Base-by-base conservation (phyloP, 306 rosid genomes). In the Trichosanthes truncata region DNA sequence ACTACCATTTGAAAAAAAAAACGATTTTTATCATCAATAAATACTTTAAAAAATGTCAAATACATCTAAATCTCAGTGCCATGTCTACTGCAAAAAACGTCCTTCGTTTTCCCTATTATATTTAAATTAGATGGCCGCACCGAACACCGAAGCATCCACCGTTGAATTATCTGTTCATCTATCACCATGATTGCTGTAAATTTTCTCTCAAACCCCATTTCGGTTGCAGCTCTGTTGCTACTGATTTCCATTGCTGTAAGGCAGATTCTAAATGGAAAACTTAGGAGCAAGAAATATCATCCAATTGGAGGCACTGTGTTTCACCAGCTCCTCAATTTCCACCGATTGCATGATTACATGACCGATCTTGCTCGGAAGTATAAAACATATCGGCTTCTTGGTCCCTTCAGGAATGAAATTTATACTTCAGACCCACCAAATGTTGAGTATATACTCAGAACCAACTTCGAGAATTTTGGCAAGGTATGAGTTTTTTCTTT, bases 381-480 rank as follows among this genome's bases (percentile, higher is more conserved):
- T 88, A 88, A 55, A 79, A 94, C 98, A 23, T 94, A 94, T 84
- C 88, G 97, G 81, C 79, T 92, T 21, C 83, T 94, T 21, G 82
- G 40, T 9, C 93, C 75, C 68, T 85, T 83, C 66, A 81, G 97
- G 51, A 83, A 63, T 75, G 98, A 94, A 84, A 63, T 92, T 79
- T 94, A 89, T 82, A 94, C 98, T 3, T 41, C 93, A 0, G 91
- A 94, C 38, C 97, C 98, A 0, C 41, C 6, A 13, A 94, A 92
- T 35, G 93, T 94, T 31, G 98, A 90, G 84, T 90, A 94, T 53
- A 89, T 94, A 0, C 97, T 92, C 88, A 94, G 86, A 87, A 90
- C 92, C 25, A 88, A 90, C 55, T 94, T 92, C 69, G 84, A 84
- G 1, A 94, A 94, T 20, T 94, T 88, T 80, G 97, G 98, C 81